Conservation (phyloP, 768 basidiomycete genomes). For the Rhodotorula diobovata region DNA sequence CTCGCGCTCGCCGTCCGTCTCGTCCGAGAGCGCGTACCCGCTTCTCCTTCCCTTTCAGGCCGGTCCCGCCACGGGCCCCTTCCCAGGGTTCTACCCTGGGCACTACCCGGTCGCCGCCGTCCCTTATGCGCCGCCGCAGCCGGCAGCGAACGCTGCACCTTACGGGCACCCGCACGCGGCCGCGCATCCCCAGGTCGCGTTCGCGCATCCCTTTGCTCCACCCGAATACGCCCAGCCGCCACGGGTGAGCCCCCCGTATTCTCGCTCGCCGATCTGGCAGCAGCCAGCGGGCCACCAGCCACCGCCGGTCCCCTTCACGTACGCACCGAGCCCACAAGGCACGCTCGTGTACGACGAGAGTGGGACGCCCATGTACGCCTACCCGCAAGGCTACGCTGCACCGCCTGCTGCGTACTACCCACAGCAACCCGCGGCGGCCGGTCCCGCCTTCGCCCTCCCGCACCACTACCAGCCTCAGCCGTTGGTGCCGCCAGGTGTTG, state of each 20-base stretch:
- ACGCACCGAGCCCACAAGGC: not conserved
- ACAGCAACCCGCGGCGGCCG: not conserved
- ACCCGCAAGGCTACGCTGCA: not conserved
- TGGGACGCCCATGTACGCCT: not conserved
- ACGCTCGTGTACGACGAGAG: not conserved
- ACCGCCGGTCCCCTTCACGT: too few relatives aligned
- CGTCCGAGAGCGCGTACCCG: not conserved
- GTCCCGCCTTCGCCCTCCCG: not conserved
- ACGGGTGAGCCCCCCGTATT: not conserved
- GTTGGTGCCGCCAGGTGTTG: not conserved
- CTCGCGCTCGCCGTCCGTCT: not conserved
- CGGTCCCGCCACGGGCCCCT: not conserved
- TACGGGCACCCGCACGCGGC: not conserved
- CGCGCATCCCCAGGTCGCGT: not conserved
- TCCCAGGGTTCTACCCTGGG: not conserved
- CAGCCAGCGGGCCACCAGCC: too few relatives aligned
- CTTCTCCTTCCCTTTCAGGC: not conserved
- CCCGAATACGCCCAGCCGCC: not conserved
- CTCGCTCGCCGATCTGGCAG: not conserved
- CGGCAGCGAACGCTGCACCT: not conserved
- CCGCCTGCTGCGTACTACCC: not conserved
- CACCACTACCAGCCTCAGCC: conserved; percentile 4
- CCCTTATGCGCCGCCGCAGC: not conserved
- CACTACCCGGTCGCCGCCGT: not conserved
- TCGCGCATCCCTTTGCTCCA: not conserved